These are phyloP conservation scores for Pinus tabuliformis DNA, from an alignment of 75 land plant species.

Conservation along the genomic window DNA sequence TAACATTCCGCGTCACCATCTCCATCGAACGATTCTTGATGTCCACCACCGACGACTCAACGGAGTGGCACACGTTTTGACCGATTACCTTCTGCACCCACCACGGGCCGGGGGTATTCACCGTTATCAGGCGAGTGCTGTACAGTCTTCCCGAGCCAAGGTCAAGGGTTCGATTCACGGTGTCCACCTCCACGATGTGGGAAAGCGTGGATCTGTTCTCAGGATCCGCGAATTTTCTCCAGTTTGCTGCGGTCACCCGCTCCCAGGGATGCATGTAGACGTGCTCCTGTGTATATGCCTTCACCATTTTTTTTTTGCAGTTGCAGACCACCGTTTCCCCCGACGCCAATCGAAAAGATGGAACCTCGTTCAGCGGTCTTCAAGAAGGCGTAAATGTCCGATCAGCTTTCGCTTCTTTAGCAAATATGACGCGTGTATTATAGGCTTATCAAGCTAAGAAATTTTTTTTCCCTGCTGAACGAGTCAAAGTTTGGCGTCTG, in stretches of 20 bases:
- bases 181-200: constrained; percentile 88
- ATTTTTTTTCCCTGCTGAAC: no score
- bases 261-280: constrained; percentile 82
- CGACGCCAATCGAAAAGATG: no score
- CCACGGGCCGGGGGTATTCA: constrained; percentile 78
- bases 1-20: constrained; percentile 68
- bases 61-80: constrained; percentile 75
- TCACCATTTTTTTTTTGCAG: no score
- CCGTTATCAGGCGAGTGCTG: constrained; percentile 71
- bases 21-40: constrained; percentile 59
- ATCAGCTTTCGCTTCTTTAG: constrained; percentile 24
- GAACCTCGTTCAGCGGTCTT: no score
- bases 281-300: no score
- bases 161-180: constrained; percentile 65
- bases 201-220: constrained; percentile 42
- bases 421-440: no score
- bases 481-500: no score
- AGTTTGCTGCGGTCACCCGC: constrained; percentile 86
- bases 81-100: constrained; percentile 83
- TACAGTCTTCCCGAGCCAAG: constrained; percentile 46
- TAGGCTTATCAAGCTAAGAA: constrained; percentile 11
- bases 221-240: constrained; percentile 89
- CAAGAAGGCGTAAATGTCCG: no score
- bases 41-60: constrained; percentile 83
- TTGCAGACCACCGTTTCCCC: no score